Base-by-base conservation (phyloP, 2,329 filamentous ascomycete species). In the Biscogniauxia mediterranea region DNA sequence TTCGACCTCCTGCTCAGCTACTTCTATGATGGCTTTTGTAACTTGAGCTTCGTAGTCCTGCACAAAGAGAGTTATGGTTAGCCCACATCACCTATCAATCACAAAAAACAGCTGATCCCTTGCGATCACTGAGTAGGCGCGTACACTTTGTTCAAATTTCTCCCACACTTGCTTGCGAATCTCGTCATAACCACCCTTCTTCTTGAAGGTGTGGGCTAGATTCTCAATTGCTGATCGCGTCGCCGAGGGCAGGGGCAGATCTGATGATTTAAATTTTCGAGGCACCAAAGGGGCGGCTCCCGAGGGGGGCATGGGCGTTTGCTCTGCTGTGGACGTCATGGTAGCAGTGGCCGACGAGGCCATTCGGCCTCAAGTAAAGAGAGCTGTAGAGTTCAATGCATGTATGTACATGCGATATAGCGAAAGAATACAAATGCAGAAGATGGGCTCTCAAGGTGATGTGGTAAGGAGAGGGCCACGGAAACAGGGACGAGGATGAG, bases 141-240 rank as follows among this genome's bases (percentile, higher is more conserved):
- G 61, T 82, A 92, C 89, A 67, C 86, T 88, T 28, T 85, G 83
- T 70, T 88, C 86, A 67, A 92, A 91, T 61, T 90, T 87, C 53
- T 90, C 85, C 84, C 90, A 92, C 11, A 91, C 83, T 69, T 90
- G 84, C 73, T 92, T 93, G 63, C 91, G 87, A 65, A 93, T 84
- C 15, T 83, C 80, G 75, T 95, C 91, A 71, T 93, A 95, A 60
- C 90, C 89, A 63, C 91, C 91, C 75, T 92, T 92, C 78, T 93
- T 94, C 77, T 93, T 93, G 79, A 93, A 94, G 11, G 85, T 89
- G 71, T 91, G 88, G n/a, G 90, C 85, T 21, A 94, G 83, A 17
- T 83, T 84, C 68, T 93, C 90, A 60, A 94, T 92, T 1, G 89
- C 87, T 1, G 85, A 83, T 65, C 89, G 83, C 57, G 91, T 91